Conservation (phyloP, 768 basidiomycete species). For the Antrodiella citrinella region DNA sequence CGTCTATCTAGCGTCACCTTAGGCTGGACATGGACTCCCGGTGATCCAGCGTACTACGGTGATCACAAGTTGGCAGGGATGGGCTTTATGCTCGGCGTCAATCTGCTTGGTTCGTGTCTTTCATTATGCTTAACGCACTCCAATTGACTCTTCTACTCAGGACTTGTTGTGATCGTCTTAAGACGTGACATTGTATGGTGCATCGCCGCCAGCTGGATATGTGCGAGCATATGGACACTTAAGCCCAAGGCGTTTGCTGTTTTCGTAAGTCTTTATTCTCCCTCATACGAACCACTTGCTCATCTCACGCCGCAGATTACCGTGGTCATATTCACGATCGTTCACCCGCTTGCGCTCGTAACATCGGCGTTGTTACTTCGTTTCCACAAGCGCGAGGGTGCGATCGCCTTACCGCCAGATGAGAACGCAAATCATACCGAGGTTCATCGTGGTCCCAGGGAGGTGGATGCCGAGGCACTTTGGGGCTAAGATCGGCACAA, state of each 20-base stretch:
- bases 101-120: constrained; percentile 31
- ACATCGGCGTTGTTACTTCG: constrained; percentile 32
- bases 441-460: constrained; percentile 25
- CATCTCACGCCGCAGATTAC: constrained; percentile 36
- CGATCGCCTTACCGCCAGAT: constrained; percentile 37
- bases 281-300: background rate
- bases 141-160: constrained; percentile 20
- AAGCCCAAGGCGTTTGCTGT: constrained; percentile 58
- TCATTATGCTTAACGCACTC: background rate
- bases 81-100: constrained; percentile 55
- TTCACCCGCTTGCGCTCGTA: constrained; percentile 58
- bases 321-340: constrained; percentile 51
- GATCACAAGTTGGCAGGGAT: constrained; percentile 70
- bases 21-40: constrained; percentile 50
- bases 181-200: constrained; percentile 70
- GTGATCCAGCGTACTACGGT: constrained; percentile 43
- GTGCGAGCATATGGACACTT: constrained; percentile 53
- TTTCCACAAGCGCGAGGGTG: constrained; percentile 23
- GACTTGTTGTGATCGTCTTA: constrained; percentile 44
- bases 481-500: too few relatives aligned
- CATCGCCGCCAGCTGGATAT: constrained; percentile 67
- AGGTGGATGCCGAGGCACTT: constrained; percentile 33
- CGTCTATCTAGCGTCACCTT: constrained; percentile 49
- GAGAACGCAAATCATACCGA: constrained; percentile 13
- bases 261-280: constrained; percentile 37